Evolutionary conservation across 169 alveolate species (phyloP).

Genomic region (Plasmodium gaboni): DNA sequence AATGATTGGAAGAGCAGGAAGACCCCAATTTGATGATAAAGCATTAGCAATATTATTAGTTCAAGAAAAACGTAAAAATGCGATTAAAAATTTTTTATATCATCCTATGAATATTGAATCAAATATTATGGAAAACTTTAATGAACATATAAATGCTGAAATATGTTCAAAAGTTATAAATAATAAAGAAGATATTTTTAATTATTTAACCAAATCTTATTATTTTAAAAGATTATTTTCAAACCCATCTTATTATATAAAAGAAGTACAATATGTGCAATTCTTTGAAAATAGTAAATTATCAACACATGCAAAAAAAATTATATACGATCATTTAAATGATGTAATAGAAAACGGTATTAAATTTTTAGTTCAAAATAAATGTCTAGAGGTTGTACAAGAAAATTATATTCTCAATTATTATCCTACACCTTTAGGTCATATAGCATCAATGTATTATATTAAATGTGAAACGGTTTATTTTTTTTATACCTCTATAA

Average conservation of each 20-base stretch:
- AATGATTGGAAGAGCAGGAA: constrained; percentile 99
- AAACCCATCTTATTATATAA: constrained; percentile 85
- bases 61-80: constrained; percentile 96
- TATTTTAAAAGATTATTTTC: constrained; percentile 84
- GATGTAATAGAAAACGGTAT: constrained; percentile 45
- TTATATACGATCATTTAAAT: constrained; percentile 43
- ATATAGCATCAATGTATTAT: constrained; percentile 36
- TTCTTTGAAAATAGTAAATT: constrained; percentile 66
- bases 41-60: constrained; percentile 98
- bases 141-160: constrained; percentile 98
- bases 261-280: constrained; percentile 71
- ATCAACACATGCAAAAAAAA: constrained; percentile 27
- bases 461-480: constrained; percentile 43
- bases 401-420: constrained; percentile 31
- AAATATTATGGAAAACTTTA: constrained; percentile 89
- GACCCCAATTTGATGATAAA: constrained; percentile 97
- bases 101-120: constrained; percentile 99
- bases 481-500: constrained; percentile 24
- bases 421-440: constrained; percentile 41
- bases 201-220: constrained; percentile 90
- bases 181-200: constrained; percentile 86
- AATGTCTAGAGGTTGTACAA: constrained; percentile 31
- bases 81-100: constrained; percentile 97
- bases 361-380: constrained; percentile 24
- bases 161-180: constrained; percentile 95